Percentiles rank a stretch among this genome's conserved stretches.
Evolutionary conservation across 805 yeast genomes (phyloP).

Genomic region (Clavispora carvajalis): DNA sequence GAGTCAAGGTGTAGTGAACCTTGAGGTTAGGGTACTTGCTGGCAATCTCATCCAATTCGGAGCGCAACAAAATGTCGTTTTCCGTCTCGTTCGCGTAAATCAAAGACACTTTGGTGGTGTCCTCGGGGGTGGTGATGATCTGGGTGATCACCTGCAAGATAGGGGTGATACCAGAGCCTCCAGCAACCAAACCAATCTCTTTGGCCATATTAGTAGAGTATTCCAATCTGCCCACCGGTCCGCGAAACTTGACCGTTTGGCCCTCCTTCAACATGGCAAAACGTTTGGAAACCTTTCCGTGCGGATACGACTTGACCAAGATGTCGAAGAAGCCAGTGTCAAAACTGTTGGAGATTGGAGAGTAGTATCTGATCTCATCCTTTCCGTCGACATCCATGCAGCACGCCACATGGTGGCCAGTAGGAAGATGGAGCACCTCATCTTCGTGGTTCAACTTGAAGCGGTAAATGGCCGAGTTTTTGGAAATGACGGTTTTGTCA

Average conservation of each 20-base stretch:
- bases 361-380: constrained; percentile 60
- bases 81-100: constrained; percentile 72
- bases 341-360: constrained; percentile 67
- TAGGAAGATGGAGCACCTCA: constrained; percentile 61
- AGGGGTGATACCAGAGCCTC: constrained; percentile 90
- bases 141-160: constrained; percentile 73
- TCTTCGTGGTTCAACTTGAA: constrained; percentile 58
- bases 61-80: constrained; percentile 68
- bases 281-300: constrained; percentile 63
- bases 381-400: constrained; percentile 44
- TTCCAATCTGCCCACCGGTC: constrained; percentile 72
- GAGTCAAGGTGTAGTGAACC: constrained; percentile 53
- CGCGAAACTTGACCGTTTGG: constrained; percentile 63
- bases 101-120: constrained; percentile 54
- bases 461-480: constrained; percentile 68
- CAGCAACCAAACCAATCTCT: constrained; percentile 67
- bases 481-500: constrained; percentile 69
- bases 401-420: constrained; percentile 73
- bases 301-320: constrained; percentile 67
- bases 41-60: constrained; percentile 67
- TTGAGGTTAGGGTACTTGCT: constrained; percentile 56
- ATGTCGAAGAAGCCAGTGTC: constrained; percentile 74
- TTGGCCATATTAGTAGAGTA: constrained; percentile 55
- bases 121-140: constrained; percentile 65
- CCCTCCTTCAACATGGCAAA: constrained; percentile 64